Evolutionary conservation across 73 alveolate species (phyloP), one percentile per base, ranked within the genome.

Genomic region (Paraurostyla sp.): DNA sequence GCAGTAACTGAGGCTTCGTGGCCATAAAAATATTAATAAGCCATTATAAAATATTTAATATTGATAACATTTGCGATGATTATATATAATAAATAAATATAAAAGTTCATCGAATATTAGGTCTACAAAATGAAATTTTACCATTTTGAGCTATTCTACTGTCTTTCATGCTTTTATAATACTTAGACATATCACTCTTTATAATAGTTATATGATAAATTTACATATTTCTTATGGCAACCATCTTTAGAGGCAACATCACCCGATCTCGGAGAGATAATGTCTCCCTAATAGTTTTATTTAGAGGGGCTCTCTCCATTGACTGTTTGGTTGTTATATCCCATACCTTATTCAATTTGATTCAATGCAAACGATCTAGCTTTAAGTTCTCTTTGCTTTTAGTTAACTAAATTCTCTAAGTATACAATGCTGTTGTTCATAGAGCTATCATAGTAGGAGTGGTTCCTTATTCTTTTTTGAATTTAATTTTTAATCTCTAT

Each of bases 151-250:
- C 78, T 6, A 60, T 33, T 60, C 78, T 60, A 60, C 78, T 60
- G 50, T 60, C 78, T 27, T 60, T 60, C 29, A 60, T 60, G 32
- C 49, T 60, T 50, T 60, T 60, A 60, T 60, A 60, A 23, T 60
- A 60, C 25, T 60, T 60, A 27, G 78, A 60, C 78, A 60, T 60
- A 29, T 60, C 78, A 27, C 78, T 60, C 78, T 60, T 4, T 30
- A 27, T 30, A 16, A 60, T 16, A 9, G 13, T 29, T 9, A 29
- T 9, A 30, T 6, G 15, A 9, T 16, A 60, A 25, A 9, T 33
- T 60, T 60, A 60, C 78, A 60, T 60, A 60, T 60, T 29, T 60
- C 78, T 60, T 60, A 33, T 60, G 78, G 32, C 51, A 6, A 6
- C 23, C 49, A 18, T 29, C n/a, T 6, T 29, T 60, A 29, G 33